Evolutionary conservation across 495 filamentous ascomycete genomes (phyloP).

Genomic region (Penicillium lividum): DNA sequence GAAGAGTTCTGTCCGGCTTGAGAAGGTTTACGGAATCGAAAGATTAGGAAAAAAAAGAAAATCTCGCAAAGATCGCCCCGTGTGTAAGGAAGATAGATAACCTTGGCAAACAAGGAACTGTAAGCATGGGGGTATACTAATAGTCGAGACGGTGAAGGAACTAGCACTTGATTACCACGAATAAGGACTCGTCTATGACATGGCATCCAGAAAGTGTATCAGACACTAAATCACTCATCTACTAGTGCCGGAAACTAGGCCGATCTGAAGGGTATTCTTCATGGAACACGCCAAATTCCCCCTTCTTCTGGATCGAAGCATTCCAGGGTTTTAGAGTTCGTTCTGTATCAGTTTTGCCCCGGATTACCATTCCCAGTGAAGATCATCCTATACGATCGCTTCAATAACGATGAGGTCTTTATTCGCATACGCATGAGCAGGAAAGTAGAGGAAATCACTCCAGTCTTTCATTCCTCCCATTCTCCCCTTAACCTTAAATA

Average conservation of each 20-base stretch:
- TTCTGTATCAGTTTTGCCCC: not conserved
- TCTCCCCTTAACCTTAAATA: not conserved
- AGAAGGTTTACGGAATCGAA: not conserved
- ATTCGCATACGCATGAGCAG: not conserved
- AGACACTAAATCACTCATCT: slow-evolving; percentile 18
- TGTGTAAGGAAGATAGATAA: not conserved
- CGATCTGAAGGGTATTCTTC: slow-evolving; percentile 1
- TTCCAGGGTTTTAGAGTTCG: not conserved
- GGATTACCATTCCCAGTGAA: not conserved
- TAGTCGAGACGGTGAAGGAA: not conserved
- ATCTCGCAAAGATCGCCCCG: not conserved
- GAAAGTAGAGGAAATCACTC: not conserved
- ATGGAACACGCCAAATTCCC: not conserved
- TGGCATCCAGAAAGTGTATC: slow-evolving; percentile 17
- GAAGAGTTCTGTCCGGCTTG: not conserved
- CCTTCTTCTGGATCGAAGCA: not conserved
- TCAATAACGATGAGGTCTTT: not conserved
- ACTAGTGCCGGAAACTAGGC: slow-evolving; percentile 10
- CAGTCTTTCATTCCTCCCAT: not conserved
- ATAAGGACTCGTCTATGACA: slow-evolving; percentile 9
- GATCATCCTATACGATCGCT: not conserved
- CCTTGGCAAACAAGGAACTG: not conserved
- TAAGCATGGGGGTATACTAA: not conserved
- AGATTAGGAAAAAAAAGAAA: not conserved
- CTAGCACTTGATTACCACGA: not conserved